Evolutionary conservation across 805 yeast species (phyloP), one percentile per base, ranked within the genome.

Genomic region (Wickerhamiella nectarea): DNA sequence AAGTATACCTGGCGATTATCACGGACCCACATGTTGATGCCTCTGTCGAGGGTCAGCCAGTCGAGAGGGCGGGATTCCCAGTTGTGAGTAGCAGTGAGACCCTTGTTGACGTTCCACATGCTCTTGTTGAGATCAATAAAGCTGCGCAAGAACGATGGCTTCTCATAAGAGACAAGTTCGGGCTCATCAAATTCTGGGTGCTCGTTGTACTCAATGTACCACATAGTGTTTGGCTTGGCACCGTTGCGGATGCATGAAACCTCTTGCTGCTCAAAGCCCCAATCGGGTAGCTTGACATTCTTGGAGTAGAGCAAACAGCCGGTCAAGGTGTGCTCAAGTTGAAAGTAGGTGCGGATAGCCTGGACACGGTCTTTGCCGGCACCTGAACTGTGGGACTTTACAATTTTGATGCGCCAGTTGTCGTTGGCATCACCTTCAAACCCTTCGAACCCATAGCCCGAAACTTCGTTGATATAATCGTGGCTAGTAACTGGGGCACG

Each of bases 401-500:
- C 57, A 29, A 78, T 70, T 53, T 72, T 69, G 17, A 89, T 62
- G 45, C 72, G 72, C 71, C 85, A 86, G 49, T 74, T 72, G 58
- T 82, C 86, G 56, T 75, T 76, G 34, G 70, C 67, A 51, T 81
- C 81, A 14, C 84, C 91, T 2, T 64, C 63, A 55, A 74, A 74
- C 1, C 76, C 73, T 6, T 67, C 60, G 59, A 72, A 73, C 4
- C 89, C 91, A 45, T 75, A 66, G 50, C 84, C 76, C 21, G 83
- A 72, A 1, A 86, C 94, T 60, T 86, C 94, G 50, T 71, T 73
- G 56, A 86, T 79, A 61, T 89, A 87, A 45, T 91, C 97, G 55
- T 84, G 91, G 56, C 84, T 94, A 8, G 89, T 74, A 21, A 86
- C 74, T 8, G 95, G 95, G 3, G 97, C 95, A 48, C 87, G 75